These are phyloP conservation scores for Lasiosphaeria miniovina DNA, from an alignment of 495 filamentous ascomycete species.

Conservation along the genomic window DNA sequence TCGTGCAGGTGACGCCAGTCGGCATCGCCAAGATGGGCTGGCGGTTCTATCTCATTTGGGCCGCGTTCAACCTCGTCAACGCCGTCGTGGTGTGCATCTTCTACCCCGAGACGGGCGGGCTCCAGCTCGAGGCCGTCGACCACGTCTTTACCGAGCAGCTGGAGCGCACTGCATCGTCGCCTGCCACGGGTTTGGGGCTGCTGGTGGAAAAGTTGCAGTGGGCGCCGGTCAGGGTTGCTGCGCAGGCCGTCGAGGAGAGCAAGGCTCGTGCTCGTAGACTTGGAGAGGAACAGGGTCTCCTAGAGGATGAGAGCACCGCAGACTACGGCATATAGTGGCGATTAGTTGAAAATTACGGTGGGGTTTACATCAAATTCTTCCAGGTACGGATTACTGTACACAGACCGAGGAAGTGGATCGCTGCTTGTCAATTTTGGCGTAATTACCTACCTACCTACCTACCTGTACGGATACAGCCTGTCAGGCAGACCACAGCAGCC, in stretches of 20 bases:
- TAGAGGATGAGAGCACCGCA: slow-evolving; percentile 4
- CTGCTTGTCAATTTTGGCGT: too few relatives aligned
- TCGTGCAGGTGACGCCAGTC: slow-evolving; percentile 50
- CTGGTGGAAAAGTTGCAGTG: slow-evolving; percentile 19
- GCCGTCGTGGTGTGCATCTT: slow-evolving; percentile 61
- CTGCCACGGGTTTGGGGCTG: slow-evolving; percentile 4
- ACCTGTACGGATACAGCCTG: too few relatives aligned
- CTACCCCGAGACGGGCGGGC: slow-evolving; percentile 58
- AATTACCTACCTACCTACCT: too few relatives aligned
- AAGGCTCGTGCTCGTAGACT: not conserved
- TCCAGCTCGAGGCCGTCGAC: slow-evolving; percentile 49
- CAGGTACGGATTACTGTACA: not conserved
- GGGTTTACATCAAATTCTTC: not conserved
- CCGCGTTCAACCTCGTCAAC: slow-evolving; percentile 56
- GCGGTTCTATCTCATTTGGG: slow-evolving; percentile 50
- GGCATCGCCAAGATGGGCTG: slow-evolving; percentile 46
- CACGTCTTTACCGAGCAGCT: slow-evolving; percentile 45
- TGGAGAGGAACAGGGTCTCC: slow-evolving; percentile 6
- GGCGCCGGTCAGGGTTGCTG: slow-evolving; percentile 23
- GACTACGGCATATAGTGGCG: not conserved
- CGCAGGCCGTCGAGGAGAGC: slow-evolving; percentile 17
- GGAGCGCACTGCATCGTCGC: not conserved
- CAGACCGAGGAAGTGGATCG: not conserved
- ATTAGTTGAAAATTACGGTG: not conserved
- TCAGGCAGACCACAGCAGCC: not conserved